Evolutionary conservation across 2,329 filamentous ascomycete genomes (phyloP), one percentile per base, ranked within the genome.

Genomic region (Fusarium nygamai): DNA sequence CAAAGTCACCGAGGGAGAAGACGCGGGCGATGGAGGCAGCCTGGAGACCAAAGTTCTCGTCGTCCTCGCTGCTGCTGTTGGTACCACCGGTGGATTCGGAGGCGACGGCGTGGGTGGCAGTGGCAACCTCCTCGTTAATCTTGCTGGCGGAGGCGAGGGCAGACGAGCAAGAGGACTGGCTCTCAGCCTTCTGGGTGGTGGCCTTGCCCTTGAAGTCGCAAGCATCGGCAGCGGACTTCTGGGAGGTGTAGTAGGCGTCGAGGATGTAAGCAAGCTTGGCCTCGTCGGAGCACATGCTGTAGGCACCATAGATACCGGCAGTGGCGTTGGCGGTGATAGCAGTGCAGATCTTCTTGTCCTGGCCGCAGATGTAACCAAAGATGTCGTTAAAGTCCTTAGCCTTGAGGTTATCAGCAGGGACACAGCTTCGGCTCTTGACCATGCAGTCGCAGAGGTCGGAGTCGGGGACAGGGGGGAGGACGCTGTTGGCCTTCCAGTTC

Each of bases 381-480:
- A 96, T 88, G 22, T 88, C 84, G 57, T 88, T 89, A 78, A 90
- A 92, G 64, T 90, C 84, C 61, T 91, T 86, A 57, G 85, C 81
- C 73, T 88, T 85, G 31, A 94, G 84, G 77, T 84, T 83, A 53
- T 87, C 83, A 51, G 88, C 86, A 69, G 94, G 90, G 34, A 89
- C 88, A 85, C 96, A 99, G 67, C 86, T 85, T 65, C 97, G 86
- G 50, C 90, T 91, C 73, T 89, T 86, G 82, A 90, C 88, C 94
- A 98, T 98, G 90, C 96, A 99, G 66, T 87, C 83, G 88, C 96
- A 99, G 53, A 97, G 91, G 50, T 90, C 80, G 51, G 89, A 80
- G 85, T 98, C 94, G 73, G 95, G 95, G 17, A 89, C 90, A 16
- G 95, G 96, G 34, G 96, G 96, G 39, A 99, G 93, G 66, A 85